These are phyloP conservation scores for Cyclotella cryptica DNA, from an alignment of 108 stramenopile species.

Conservation along the genomic window DNA sequence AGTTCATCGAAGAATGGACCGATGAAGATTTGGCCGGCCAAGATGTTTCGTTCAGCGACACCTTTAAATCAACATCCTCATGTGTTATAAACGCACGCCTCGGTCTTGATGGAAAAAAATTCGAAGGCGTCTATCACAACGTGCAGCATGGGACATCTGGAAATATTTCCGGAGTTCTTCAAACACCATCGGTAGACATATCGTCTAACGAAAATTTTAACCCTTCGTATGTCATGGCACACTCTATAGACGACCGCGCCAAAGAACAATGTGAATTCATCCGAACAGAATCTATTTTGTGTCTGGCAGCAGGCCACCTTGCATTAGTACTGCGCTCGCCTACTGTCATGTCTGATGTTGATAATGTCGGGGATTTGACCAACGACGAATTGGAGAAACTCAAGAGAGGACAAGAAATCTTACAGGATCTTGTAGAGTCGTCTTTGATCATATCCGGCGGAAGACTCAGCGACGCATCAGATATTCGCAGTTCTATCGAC, in stretches of 20 bases:
- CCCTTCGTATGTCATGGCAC: neutral
- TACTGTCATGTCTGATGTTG: slow-evolving; percentile 48
- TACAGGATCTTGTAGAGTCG: slow-evolving; percentile 18
- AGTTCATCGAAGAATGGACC: slow-evolving; percentile 77
- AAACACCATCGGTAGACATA: slow-evolving; percentile 15
- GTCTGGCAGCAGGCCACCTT: slow-evolving; percentile 73
- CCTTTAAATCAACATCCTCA: slow-evolving; percentile 50
- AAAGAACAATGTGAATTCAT: slow-evolving; percentile 11
- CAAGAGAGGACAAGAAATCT: slow-evolving; percentile 15
- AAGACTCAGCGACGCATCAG: slow-evolving; percentile 27
- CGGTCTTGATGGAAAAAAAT: slow-evolving; percentile 70
- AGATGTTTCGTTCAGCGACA: slow-evolving; percentile 16
- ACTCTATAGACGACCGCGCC: neutral
- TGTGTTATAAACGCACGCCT: slow-evolving; percentile 71
- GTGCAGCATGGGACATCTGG: slow-evolving; percentile 68
- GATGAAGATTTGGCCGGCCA: slow-evolving; percentile 38
- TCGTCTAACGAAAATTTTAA: neutral
- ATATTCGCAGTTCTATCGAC: slow-evolving; percentile 33
- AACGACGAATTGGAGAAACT: neutral
- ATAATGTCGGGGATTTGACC: slow-evolving; percentile 33
- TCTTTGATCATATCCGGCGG: slow-evolving; percentile 41
- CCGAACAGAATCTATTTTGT: slow-evolving; percentile 55
- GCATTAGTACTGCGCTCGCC: slow-evolving; percentile 49
- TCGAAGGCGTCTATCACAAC: slow-evolving; percentile 77
- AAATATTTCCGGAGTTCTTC: slow-evolving; percentile 58